phyloP scores from a whole-genome alignment of 2,329 filamentous ascomycete genomes.

The Amauroascus verrucosus region DNA sequence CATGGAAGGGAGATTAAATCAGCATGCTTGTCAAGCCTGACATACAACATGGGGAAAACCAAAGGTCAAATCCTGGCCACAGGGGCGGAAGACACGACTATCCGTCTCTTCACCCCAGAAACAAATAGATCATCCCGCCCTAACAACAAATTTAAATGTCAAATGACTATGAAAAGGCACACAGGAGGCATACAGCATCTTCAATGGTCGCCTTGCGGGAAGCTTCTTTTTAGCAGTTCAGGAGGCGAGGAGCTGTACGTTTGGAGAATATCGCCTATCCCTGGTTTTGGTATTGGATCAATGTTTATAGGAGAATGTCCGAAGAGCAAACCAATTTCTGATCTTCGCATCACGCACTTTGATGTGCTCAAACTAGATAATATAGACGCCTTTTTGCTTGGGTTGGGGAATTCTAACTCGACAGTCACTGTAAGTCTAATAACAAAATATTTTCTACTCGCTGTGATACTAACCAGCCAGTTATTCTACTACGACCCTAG shows the following conservation, averaged over 20 bases:
- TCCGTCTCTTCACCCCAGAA: constrained; percentile 53
- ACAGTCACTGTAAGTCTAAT: constrained; percentile 47
- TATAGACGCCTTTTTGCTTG: constrained; percentile 45
- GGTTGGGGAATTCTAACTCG: constrained; percentile 76
- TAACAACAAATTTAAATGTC: constrained; percentile 37
- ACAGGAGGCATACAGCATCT: constrained; percentile 74
- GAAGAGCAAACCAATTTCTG: constrained; percentile 43
- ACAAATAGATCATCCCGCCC: constrained; percentile 12
- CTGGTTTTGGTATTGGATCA: constrained; percentile 44
- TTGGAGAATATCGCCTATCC: constrained; percentile 57
- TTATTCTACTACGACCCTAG: constrained; percentile 36
- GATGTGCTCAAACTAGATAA: constrained; percentile 42
- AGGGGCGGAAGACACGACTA: constrained; percentile 60
- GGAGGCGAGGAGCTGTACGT: constrained; percentile 83
- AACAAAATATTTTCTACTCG: constrained; percentile 1
- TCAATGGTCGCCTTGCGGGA: constrained; percentile 57
- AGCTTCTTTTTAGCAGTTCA: constrained; percentile 71
- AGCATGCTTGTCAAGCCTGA: constrained; percentile 37
- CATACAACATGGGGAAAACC: constrained; percentile 12
- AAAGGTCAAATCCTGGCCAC: constrained; percentile 46
- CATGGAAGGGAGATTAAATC: constrained; percentile 82
- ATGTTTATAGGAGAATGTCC: constrained; percentile 44
- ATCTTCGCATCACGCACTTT: constrained; percentile 74
- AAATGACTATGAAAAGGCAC: constrained; percentile 63
- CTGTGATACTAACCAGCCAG: constrained; percentile 26